Evolutionary conservation across 768 basidiomycete species (phyloP), one percentile per base, ranked within the genome.

Genomic region (Gloeostereum incarnatum): DNA sequence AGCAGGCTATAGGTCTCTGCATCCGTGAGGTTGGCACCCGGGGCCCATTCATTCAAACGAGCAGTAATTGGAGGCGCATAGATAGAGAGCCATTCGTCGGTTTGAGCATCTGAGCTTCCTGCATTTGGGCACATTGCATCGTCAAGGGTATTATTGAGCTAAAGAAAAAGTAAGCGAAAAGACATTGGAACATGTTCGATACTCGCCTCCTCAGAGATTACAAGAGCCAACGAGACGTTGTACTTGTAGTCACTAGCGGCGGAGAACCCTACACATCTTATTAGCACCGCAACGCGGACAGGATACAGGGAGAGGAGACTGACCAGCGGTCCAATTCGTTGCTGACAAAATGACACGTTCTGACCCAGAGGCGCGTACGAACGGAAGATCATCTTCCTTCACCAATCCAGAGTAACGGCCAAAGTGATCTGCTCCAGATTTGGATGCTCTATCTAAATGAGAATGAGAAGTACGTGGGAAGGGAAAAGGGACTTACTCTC

Each of bases 121-220:
- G 71, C 69, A 20, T 72, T 71, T 3, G 75, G 76, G 45, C 86
- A 89, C 67, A 73, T 73, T 21, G 53, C 53, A 45, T 78, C 70
- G 40, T 86, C 72, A 6, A 90, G 64, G 0, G 86, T 87, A 46
- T 81, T 66, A 48, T 89, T 86, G 19, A 60, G 51, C 71, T 75
- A 35, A 16, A 35, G 10, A 36, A 31, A 16, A 33, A 25, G 17
- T 20, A 27, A 4, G 11, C 10, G 16, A 14, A 0, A 29, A 17
- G 14, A 32, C 23, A 19, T n/a, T 41, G 24, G 16, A 20, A 32
- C 20, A 20, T 3, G 18, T 39, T 35, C 5, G 25, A 34, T 16
- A 51, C 69, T 38, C 45, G 79, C 83, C 7, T 55, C 52, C 57
- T 81, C 73, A 6, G 68, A 60, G 11, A 87, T 52, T 39, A 85